Base-by-base conservation (phyloP, 73 alveolate genomes). In the Durusdinium trenchii region DNA sequence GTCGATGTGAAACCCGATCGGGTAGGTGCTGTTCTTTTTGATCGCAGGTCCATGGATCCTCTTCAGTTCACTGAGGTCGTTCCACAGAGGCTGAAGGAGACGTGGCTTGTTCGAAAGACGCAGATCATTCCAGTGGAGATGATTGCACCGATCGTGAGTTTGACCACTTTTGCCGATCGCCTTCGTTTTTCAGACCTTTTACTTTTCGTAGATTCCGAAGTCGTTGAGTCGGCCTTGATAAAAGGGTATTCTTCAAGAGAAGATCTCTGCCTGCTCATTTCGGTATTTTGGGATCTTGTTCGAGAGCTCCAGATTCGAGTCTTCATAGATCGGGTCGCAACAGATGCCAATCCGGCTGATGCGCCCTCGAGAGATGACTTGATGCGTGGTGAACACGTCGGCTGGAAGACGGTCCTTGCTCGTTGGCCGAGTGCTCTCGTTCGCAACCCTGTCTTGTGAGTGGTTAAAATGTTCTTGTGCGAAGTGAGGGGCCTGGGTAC, bases 271-370 rank as follows among this genome's bases (percentile, higher is more conserved):
- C 23, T 6, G 42, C 20, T 81, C n/a, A 35, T 81, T 3, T 60
- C 36, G 62, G 36, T n/a, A n/a, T n/a, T n/a, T n/a, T n/a, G n/a
- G n/a, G n/a, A n/a, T n/a, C n/a, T n/a, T n/a, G n/a, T n/a, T 45
- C 45, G 14, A 43, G 46, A 79, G 67, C 40, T 43, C 2, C 9
- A 35, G 16, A 28, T 43, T 43, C 36, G 30, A 16, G 9, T 42
- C 45, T 79, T 45, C 46, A 79, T 79, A 14, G 90, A 79, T 45
- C 90, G 90, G n/a, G 30, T 79, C 45, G 28, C 45, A 10, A 16
- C 90, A 2, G 90, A 79, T 79, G 36, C 90, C 10, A 79, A 79
- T 32, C 90, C 90, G 6, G 90, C 54, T 6, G 86, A 75, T 40
- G 18, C 48, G 54, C 86, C 86, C 35, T 75, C 86, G 86, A 18